These are phyloP conservation scores for Pythium sp. DNA, from an alignment of 352 stramenopile genomes.

Conservation along the genomic window DNA sequence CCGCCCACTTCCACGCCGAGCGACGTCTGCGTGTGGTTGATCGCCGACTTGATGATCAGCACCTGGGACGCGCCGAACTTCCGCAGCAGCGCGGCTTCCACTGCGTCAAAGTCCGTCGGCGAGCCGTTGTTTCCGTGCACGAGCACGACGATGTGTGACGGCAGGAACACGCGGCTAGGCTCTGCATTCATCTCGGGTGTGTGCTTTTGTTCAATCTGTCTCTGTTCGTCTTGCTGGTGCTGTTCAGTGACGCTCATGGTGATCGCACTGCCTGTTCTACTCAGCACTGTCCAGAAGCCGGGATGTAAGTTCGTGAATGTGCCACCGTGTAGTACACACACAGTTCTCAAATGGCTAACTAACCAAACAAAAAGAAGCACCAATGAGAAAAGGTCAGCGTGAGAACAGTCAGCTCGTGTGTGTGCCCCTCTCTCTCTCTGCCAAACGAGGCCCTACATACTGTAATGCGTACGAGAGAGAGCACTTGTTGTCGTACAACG, in stretches of 20 bases:
- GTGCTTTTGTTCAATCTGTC: not conserved
- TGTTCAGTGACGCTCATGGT: not conserved
- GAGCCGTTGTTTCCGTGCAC: slow-evolving; percentile 84
- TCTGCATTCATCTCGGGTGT: not conserved
- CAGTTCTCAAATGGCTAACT: not conserved
- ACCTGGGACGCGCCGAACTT: slow-evolving; percentile 50
- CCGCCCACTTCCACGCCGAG: slow-evolving; percentile 67
- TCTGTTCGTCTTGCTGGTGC: not conserved
- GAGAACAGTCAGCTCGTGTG: not conserved
- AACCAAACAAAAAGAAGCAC: not conserved
- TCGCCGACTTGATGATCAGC: slow-evolving; percentile 63
- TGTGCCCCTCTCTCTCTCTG: not conserved
- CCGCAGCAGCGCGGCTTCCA: slow-evolving; percentile 37
- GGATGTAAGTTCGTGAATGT: not conserved
- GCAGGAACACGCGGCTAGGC: slow-evolving; percentile 24
- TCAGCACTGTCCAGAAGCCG: not conserved
- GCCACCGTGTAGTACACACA: not conserved
- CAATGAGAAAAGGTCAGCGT: not conserved
- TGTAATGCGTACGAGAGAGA: not conserved
- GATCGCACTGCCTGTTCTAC: not conserved
- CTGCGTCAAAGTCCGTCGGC: slow-evolving; percentile 61
- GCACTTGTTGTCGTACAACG: not conserved
- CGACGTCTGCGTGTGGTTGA: slow-evolving; percentile 63
- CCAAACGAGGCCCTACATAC: not conserved
- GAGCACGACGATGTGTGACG: slow-evolving; percentile 72